These are phyloP conservation scores for Cornus kousa DNA, from an alignment of 148 eudicot species.

Conservation along the genomic window DNA sequence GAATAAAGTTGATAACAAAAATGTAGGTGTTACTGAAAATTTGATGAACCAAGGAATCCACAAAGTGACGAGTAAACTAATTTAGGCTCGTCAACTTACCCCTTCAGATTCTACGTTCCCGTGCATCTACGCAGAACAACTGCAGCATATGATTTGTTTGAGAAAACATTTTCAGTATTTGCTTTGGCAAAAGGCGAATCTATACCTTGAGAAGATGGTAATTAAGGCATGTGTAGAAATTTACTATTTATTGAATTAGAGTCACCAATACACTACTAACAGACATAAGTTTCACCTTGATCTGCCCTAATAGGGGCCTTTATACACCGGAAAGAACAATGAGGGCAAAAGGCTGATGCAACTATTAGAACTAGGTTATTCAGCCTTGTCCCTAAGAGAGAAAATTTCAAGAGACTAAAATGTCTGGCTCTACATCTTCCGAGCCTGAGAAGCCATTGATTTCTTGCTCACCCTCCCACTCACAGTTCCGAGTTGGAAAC, in stretches of 20 bases:
- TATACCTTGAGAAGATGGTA: not conserved
- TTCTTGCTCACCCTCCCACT: slow-evolving; percentile 43
- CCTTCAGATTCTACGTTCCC: not conserved
- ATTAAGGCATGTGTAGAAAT: not conserved
- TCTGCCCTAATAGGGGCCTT: slow-evolving; percentile 25
- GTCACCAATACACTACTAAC: not conserved
- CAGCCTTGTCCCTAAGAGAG: slow-evolving; percentile 1
- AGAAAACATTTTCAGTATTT: not conserved
- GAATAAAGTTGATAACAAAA: not conserved
- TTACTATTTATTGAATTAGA: not conserved
- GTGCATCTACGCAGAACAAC: not conserved
- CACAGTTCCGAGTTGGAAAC: slow-evolving; percentile 23
- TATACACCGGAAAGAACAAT: not conserved
- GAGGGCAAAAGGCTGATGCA: not conserved
- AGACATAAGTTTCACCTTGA: not conserved
- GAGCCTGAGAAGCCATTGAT: slow-evolving; percentile 37
- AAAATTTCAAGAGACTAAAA: slow-evolving; percentile 26
- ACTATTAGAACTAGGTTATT: not conserved
- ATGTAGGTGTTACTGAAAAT: not conserved
- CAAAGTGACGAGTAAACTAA: not conserved
- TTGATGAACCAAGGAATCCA: not conserved
- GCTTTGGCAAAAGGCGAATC: not conserved
- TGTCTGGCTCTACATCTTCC: slow-evolving; percentile 40
- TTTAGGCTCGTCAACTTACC: not conserved
- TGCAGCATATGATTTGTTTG: not conserved